Conservation (phyloP, 768 basidiomycete genomes). For the Naganishia friedmannii region DNA sequence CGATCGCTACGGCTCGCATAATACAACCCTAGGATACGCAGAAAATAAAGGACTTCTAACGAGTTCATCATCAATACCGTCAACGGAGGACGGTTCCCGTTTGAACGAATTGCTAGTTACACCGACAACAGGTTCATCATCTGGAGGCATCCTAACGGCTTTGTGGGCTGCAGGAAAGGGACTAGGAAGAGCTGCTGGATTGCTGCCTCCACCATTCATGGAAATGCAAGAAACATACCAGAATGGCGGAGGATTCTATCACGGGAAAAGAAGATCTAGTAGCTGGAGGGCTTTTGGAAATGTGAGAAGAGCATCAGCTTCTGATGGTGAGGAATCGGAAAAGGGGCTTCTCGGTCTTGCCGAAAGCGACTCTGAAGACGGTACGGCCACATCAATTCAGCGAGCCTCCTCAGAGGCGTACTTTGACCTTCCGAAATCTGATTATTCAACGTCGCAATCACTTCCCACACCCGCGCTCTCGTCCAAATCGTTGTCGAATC, state of each 20-base stretch:
- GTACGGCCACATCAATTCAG: neutral
- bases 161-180: constrained; percentile 20
- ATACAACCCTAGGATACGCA: neutral
- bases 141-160: constrained; percentile 23
- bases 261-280: neutral
- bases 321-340: constrained; percentile 23
- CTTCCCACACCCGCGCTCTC: constrained; percentile 14
- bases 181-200: constrained; percentile 2
- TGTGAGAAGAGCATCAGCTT: neutral
- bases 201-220: neutral
- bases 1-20: neutral
- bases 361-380: constrained; percentile 18
- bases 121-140: constrained; percentile 6
- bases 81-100: neutral
- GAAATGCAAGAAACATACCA: neutral
- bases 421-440: constrained; percentile 16
- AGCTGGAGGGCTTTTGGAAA: neutral
- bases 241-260: constrained; percentile 1
- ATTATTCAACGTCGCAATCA: neutral
- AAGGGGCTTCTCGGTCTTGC: constrained; percentile 6
- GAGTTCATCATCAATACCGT: constrained; percentile 4
- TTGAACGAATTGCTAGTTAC: neutral
- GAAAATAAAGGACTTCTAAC: constrained; percentile 4
- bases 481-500: constrained; percentile 3
- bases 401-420: constrained; percentile 2